Evolutionary conservation across 1,139 yeast genomes (phyloP), one percentile per base, ranked within the genome.

Genomic region (Diutina sp.): DNA sequence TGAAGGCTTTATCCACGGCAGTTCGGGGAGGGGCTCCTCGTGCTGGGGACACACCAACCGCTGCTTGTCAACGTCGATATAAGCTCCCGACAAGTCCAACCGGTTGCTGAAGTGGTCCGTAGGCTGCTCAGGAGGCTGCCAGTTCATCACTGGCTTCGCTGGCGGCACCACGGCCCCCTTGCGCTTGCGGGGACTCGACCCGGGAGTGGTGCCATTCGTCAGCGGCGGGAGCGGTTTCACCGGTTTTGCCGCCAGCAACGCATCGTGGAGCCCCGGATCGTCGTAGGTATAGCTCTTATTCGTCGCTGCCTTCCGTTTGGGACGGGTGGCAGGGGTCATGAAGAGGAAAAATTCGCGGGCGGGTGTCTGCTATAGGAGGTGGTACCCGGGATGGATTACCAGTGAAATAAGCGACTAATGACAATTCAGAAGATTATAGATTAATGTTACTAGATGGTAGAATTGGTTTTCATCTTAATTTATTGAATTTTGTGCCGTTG

Each of bases 231-330:
- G 7, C 53, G 55, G 46, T 50, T 45, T 11, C 28, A 9, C 12
- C 53, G 55, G 46, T 46, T 45, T 28, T 5, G 16, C 28, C 47
- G 46, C 32, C n/a, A 29, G 54, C 21, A 28, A 53, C 25, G 41
- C 11, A 44, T 28, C 45, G 29, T 12, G 6, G 68, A 72, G 35
- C 72, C 76, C 57, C 69, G 64, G 59, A n/a, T 68, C 61, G 48
- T 72, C 75, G 55, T 74, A 78, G 29, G 70, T 58, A 3, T 77
- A 77, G 11, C 76, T 68, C 65, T 73, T 76, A 63, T 74, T 75
- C 54, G 67, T 69, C 29, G 81, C 69, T 29, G 80, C 80, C 64
- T 74, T 75, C 55, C 81, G 66, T 61, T 70, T 73, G 38, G 81
- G 81, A 59, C 81, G 65, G 16, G 61, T 56, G 60, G 59, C 59